Conservation (phyloP, 23 red algal genomes). For the Porphyridium purpureum region DNA sequence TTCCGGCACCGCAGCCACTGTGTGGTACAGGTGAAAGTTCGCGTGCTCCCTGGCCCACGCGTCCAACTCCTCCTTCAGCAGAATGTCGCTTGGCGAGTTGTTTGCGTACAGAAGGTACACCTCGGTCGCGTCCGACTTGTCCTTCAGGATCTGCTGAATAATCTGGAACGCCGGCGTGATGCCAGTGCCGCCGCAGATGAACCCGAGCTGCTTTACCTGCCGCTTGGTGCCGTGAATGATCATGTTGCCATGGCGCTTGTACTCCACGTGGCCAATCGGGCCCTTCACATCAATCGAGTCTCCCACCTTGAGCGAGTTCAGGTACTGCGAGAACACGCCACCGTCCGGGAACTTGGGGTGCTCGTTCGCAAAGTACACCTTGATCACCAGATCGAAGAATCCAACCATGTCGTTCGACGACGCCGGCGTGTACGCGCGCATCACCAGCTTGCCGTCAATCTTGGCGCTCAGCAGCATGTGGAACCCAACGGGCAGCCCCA, state of each 20-base stretch:
- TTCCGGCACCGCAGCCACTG: conserved; percentile 15
- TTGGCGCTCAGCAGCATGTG: conserved; percentile 63
- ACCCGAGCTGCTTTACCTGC: conserved; percentile 29
- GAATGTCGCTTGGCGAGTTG: conserved; percentile 46
- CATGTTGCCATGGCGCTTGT: conserved; percentile 36
- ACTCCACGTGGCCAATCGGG: conserved; percentile 84
- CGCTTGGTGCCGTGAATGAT: conserved; percentile 18
- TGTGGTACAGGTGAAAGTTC: conserved; percentile 59
- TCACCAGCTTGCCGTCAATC: conserved; percentile 64
- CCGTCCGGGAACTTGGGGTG: conserved; percentile 75
- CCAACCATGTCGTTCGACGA: conserved; percentile 45
- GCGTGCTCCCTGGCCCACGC: conserved; percentile 31
- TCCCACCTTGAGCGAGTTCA: conserved; percentile 67
- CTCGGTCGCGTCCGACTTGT: conserved; percentile 43
- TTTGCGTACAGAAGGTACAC: conserved; percentile 91
- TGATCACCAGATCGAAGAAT: conserved; percentile 74
- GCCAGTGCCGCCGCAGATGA: conserved; percentile 84
- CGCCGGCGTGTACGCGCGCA: conserved; percentile 92
- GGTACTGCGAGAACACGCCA: conserved; percentile 81
- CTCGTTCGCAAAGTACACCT: conserved; percentile 71
- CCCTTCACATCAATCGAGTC: conserved; percentile 88
- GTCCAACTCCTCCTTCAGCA: conserved; percentile 79
- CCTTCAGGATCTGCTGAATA: conserved; percentile 63
- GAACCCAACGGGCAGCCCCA: conserved; percentile 67
- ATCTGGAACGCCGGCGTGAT: conserved; percentile 89